These are phyloP conservation scores for Adenanthera pavonina DNA, from an alignment of 306 rosid genomes.

Conservation along the genomic window DNA sequence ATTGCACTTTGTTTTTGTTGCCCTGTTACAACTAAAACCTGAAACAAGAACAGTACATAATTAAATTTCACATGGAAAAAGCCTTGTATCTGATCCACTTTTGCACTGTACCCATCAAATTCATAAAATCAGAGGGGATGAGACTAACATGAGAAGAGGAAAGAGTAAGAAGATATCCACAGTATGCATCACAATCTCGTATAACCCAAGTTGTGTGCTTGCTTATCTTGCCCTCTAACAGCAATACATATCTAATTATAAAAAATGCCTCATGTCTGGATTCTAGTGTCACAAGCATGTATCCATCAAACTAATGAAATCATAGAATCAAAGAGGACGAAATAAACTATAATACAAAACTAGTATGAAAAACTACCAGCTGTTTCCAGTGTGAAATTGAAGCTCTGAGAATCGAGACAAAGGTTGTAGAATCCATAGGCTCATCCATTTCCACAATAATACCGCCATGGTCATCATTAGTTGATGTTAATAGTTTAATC, in stretches of 20 bases:
- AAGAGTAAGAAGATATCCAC: background rate
- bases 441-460: conserved; percentile 64
- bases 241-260: background rate
- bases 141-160: background rate
- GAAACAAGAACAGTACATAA: background rate
- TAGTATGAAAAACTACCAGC: conserved; percentile 53
- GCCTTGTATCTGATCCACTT: background rate
- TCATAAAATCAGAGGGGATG: background rate
- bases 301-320: conserved; percentile 27
- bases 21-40: background rate
- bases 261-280: background rate
- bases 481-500: conserved; percentile 49
- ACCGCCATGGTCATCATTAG: conserved; percentile 65
- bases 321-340: background rate
- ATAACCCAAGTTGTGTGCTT: background rate
- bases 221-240: background rate
- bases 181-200: background rate
- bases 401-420: conserved; percentile 56
- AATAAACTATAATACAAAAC: background rate
- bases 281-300: background rate
- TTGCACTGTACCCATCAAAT: background rate
- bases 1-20: background rate
- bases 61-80: conserved; percentile 6
- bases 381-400: conserved; percentile 73
- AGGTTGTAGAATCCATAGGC: conserved; percentile 58